Conservation (phyloP, 352 stramenopile genomes). For the Pythium diclinum region DNA sequence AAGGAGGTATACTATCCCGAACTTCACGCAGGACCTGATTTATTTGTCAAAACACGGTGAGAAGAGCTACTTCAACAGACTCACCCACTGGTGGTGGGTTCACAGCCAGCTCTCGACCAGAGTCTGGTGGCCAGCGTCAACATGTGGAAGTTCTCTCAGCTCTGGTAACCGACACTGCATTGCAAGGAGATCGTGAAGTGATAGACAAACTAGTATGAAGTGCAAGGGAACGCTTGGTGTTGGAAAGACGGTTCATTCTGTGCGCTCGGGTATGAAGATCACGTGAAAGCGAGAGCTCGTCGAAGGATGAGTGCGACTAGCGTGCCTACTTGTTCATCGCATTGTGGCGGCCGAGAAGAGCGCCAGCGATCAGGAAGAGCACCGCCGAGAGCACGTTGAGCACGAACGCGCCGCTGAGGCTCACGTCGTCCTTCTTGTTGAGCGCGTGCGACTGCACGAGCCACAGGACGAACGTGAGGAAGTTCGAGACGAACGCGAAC, state of each 20-base stretch:
- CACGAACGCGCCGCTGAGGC: constrained; percentile 54
- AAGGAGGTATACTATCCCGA: neutral
- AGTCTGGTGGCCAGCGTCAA: no score
- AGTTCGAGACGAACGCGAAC: constrained; percentile 38
- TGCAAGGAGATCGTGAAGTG: no score
- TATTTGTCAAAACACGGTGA: neutral
- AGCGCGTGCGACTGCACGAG: constrained; percentile 50
- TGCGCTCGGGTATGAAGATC: constrained; percentile 3
- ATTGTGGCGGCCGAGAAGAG: constrained; percentile 29
- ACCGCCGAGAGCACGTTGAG: constrained; percentile 43
- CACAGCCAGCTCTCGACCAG: neutral
- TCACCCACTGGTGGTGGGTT: neutral
- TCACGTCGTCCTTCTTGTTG: constrained; percentile 54
- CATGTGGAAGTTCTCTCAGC: no score
- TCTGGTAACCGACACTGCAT: no score
- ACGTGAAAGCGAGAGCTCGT: neutral
- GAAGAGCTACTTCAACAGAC: neutral
- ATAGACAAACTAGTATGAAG: neutral
- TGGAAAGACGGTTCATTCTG: neutral
- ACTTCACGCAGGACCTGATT: neutral
- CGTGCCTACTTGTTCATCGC: constrained; percentile 20
- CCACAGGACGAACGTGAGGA: constrained; percentile 63
- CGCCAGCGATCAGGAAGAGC: constrained; percentile 41
- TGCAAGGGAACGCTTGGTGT: neutral
- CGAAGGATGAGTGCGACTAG: neutral